These are phyloP conservation scores for Kodamaea plutei DNA, from an alignment of 1,139 yeast species.

Conservation along the genomic window DNA sequence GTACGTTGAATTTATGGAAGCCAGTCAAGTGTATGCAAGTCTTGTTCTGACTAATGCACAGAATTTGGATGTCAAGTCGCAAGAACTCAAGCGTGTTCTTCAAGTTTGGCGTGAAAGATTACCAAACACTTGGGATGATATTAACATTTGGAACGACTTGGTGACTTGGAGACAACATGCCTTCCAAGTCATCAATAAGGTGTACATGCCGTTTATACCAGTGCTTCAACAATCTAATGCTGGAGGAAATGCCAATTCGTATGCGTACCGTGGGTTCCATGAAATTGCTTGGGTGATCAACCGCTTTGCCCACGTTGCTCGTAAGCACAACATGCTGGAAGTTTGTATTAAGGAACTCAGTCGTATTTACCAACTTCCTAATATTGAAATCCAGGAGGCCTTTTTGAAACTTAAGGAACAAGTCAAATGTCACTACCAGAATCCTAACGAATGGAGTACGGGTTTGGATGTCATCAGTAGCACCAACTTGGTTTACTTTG, in stretches of 20 bases:
- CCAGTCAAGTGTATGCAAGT: slow-evolving; percentile 89
- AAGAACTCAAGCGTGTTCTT: slow-evolving; percentile 86
- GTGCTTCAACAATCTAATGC: slow-evolving; percentile 73
- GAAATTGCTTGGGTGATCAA: slow-evolving; percentile 99
- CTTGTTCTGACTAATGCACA: slow-evolving; percentile 88
- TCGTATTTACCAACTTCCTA: slow-evolving; percentile 91
- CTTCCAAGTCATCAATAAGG: slow-evolving; percentile 93
- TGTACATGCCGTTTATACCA: slow-evolving; percentile 89
- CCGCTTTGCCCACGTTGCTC: slow-evolving; percentile 96
- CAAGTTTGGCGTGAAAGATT: slow-evolving; percentile 98
- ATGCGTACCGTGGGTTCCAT: slow-evolving; percentile 95
- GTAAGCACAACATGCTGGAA: slow-evolving; percentile 95
- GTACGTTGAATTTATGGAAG: slow-evolving; percentile 96
- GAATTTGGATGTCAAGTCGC: slow-evolving; percentile 86
- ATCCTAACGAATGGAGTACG: slow-evolving; percentile 78
- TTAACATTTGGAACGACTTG: slow-evolving; percentile 94
- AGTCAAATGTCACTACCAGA: slow-evolving; percentile 95
- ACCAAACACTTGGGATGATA: slow-evolving; percentile 97
- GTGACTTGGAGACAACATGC: slow-evolving; percentile 99
- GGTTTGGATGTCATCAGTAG: slow-evolving; percentile 96
- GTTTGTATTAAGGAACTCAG: slow-evolving; percentile 92
- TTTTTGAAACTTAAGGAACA: slow-evolving; percentile 93
- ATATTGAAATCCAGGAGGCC: slow-evolving; percentile 97
- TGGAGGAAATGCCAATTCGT: slow-evolving; percentile 75
- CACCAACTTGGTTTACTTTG: slow-evolving; percentile 92